Conservation (phyloP, 257 asterid species). For the Voacanga thouarsii region DNA sequence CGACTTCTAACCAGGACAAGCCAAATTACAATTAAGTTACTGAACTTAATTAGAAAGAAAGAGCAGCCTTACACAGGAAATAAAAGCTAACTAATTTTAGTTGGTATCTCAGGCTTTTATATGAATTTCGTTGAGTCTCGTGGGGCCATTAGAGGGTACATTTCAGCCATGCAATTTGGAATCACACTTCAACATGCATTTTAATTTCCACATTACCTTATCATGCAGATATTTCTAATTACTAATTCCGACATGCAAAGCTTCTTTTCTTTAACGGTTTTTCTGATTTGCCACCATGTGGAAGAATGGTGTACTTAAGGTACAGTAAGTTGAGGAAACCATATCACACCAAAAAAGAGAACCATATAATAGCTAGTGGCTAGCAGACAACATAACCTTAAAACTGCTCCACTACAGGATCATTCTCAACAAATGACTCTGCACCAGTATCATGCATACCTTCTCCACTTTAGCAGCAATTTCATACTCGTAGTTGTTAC, state of each 20-base stretch:
- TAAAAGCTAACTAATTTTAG: not conserved
- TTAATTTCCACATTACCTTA: not conserved
- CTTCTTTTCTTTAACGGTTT: not conserved
- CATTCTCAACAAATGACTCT: not conserved
- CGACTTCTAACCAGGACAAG: not conserved
- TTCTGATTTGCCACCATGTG: not conserved
- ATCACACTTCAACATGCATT: not conserved
- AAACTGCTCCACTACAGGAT: not conserved
- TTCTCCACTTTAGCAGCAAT: slow-evolving; percentile 93
- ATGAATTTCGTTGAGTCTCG: not conserved
- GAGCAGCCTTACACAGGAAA: not conserved
- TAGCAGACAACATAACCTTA: not conserved
- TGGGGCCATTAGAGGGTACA: not conserved
- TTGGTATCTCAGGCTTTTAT: not conserved
- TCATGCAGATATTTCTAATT: not conserved
- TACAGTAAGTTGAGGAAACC: not conserved
- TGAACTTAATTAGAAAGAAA: not conserved
- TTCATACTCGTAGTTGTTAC: slow-evolving; percentile 72
- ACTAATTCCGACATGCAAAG: not conserved
- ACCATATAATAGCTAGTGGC: not conserved
- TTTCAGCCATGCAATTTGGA: not conserved
- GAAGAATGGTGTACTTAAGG: not conserved
- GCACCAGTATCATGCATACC: slow-evolving; percentile 30
- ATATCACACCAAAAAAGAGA: slow-evolving; percentile 5
- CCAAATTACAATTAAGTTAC: not conserved